Base-by-base conservation (phyloP, 805 yeast species). In the Saccharomycopsis sp. region DNA sequence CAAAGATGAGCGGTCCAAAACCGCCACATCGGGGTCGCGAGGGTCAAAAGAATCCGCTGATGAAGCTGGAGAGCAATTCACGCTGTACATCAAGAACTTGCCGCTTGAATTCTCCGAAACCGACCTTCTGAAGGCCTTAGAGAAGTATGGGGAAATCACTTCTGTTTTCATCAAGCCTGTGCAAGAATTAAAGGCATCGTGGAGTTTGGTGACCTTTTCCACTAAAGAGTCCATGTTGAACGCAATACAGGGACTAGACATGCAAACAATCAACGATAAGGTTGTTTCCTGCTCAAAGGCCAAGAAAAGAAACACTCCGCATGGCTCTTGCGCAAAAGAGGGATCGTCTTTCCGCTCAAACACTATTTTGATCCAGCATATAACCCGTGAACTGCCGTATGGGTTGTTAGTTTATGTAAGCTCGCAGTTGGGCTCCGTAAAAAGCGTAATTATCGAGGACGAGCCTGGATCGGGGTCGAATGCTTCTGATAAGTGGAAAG, bases 171-270 rank as follows among this genome's bases (percentile, higher is more conserved):
- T 70, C 14, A 67, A 72, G 7, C 65, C 67, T 12, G 70, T 65
- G 14, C 34, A 58, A 5, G 64, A 59, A 52, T 63, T 63, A 47
- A 63, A 64, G 14, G 64, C 73, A 4, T 57, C 64, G 21, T 70
- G 73, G 72, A 77, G 76, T 4, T 77, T 76, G 61, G 70, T 78
- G 1, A 76, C 76, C 16, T 78, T 72, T 63, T 74, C 73, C 58
- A 68, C 67, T 34, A 68, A 70, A 24, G 58, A 64, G 7, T 73
- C 70, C 51, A 75, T 78, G 1, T 62, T 64, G 24, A 60, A 64
- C 2, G 75, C 79, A 12, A 73, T 79, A 18, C 62, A 68, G 21
- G 57, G 61, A 16, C 64, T 70, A 44, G 68, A 75, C 57, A 66
- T 67, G 15, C 60, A 66, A 8, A 34, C 52, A 1, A 70, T 70